phyloP scores from a whole-genome alignment of 1,139 yeast species.

The Kurtzmaniella natalensis region DNA sequence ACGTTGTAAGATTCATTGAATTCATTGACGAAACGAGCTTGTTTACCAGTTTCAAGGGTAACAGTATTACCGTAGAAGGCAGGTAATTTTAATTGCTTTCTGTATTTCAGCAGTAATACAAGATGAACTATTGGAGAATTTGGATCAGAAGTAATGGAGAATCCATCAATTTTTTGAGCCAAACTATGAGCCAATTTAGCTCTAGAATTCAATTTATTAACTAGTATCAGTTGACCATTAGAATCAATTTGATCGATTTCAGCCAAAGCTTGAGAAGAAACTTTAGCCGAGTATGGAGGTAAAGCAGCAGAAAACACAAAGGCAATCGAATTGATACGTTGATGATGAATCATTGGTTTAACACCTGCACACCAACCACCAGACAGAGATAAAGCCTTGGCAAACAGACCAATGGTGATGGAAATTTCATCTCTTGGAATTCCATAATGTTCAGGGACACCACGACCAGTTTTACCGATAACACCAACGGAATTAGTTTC shows the following conservation, averaged over 20 bases:
- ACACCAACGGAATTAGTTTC: slow-evolving; percentile 86
- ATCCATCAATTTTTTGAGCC: background rate
- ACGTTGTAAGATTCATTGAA: slow-evolving; percentile 46
- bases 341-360: slow-evolving; percentile 81
- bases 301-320: slow-evolving; percentile 93
- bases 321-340: slow-evolving; percentile 83
- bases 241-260: slow-evolving; percentile 29
- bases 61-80: slow-evolving; percentile 41
- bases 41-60: slow-evolving; percentile 37
- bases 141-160: slow-evolving; percentile 54
- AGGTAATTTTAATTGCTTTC: slow-evolving; percentile 42
- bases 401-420: slow-evolving; percentile 83
- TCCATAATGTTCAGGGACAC: slow-evolving; percentile 67
- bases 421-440: slow-evolving; percentile 69
- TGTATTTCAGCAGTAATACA: slow-evolving; percentile 40
- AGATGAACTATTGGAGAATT: slow-evolving; percentile 69
- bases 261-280: slow-evolving; percentile 58
- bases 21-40: slow-evolving; percentile 27
- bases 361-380: slow-evolving; percentile 96
- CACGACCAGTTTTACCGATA: slow-evolving; percentile 85
- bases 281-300: slow-evolving; percentile 85
- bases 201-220: slow-evolving; percentile 22
- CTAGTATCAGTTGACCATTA: slow-evolving; percentile 29
- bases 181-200: slow-evolving; percentile 2
- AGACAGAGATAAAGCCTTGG: slow-evolving; percentile 77